phyloP scores from a whole-genome alignment of 2,329 filamentous ascomycete species.

The Pseudopithomyces chartarum region DNA sequence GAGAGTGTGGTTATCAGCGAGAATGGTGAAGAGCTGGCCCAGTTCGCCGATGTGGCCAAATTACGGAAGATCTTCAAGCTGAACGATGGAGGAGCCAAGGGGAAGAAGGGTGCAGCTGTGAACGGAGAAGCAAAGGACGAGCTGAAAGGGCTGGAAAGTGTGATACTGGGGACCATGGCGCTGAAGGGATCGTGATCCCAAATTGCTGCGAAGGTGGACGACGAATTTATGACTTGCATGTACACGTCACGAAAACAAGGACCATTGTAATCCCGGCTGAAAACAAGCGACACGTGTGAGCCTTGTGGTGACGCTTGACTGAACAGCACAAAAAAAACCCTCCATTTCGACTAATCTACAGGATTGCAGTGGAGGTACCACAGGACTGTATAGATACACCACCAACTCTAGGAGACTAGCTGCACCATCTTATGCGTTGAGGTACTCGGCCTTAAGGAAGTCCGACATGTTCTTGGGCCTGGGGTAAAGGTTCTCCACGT shows the following conservation, averaged over 20 bases:
- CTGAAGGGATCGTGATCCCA: slow-evolving; percentile 62
- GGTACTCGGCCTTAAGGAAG: slow-evolving; percentile 94
- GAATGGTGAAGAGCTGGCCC: slow-evolving; percentile 56
- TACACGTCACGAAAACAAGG: not conserved
- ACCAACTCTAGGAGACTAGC: slow-evolving; percentile 19
- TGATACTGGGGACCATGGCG: slow-evolving; percentile 78
- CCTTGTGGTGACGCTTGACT: not conserved
- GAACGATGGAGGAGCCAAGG: slow-evolving; percentile 59
- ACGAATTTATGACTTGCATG: not conserved
- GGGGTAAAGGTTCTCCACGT: slow-evolving; percentile 60
- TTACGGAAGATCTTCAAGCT: slow-evolving; percentile 89
- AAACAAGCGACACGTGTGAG: slow-evolving; percentile 4
- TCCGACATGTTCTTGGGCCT: slow-evolving; percentile 92
- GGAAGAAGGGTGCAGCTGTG: slow-evolving; percentile 38
- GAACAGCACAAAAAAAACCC: slow-evolving; percentile 21
- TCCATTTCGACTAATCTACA: slow-evolving; percentile 43
- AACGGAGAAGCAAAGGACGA: slow-evolving; percentile 46
- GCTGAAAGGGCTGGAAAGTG: slow-evolving; percentile 66
- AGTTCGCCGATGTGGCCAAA: slow-evolving; percentile 55
- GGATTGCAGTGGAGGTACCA: slow-evolving; percentile 17
- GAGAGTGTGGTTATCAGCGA: slow-evolving; percentile 26
- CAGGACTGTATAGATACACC: slow-evolving; percentile 36
- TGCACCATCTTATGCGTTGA: slow-evolving; percentile 59
- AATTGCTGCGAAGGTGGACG: not conserved
- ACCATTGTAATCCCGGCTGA: not conserved